Conservation (phyloP, 192 early-diverging fungal genomes). For the Jimgerdemannia lactiflua region DNA sequence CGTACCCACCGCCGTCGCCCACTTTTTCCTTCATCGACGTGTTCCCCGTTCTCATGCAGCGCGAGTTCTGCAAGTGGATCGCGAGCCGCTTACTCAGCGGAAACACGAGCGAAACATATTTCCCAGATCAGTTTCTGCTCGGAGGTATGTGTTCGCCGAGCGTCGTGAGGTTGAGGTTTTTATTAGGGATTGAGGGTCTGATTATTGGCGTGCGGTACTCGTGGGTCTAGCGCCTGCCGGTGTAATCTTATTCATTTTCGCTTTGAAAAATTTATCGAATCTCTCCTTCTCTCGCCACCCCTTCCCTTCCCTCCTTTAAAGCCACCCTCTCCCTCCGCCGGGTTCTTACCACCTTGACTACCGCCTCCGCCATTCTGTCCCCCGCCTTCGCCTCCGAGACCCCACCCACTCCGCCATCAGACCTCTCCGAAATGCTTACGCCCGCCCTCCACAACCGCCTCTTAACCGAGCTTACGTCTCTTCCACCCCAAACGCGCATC, state of each 20-base stretch:
- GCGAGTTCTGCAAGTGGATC: constrained; percentile 34
- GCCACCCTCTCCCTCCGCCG: constrained; percentile 2
- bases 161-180: neutral
- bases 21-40: constrained; percentile 34
- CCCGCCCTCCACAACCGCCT: constrained; percentile 33
- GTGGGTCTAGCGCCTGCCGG: neutral
- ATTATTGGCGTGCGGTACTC: constrained; percentile 6
- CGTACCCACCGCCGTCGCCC: constrained; percentile 35
- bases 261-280: too few relatives aligned
- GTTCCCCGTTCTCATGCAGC: constrained; percentile 35
- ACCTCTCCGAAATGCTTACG: constrained; percentile 23
- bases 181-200: constrained; percentile 11
- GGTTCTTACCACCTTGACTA: neutral
- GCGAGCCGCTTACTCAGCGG: constrained; percentile 38
- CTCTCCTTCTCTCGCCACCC: neutral
- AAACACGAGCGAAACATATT: constrained; percentile 41
- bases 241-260: too few relatives aligned
- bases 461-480: constrained; percentile 19
- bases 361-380: too few relatives aligned
- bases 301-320: neutral
- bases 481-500: constrained; percentile 15
- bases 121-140: constrained; percentile 47
- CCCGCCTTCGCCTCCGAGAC: too few relatives aligned
- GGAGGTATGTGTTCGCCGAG: constrained; percentile 25
- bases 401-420: too few relatives aligned